Evolutionary conservation across 495 filamentous ascomycete genomes (phyloP).

Genomic region (Oleoguttula mirabilis): DNA sequence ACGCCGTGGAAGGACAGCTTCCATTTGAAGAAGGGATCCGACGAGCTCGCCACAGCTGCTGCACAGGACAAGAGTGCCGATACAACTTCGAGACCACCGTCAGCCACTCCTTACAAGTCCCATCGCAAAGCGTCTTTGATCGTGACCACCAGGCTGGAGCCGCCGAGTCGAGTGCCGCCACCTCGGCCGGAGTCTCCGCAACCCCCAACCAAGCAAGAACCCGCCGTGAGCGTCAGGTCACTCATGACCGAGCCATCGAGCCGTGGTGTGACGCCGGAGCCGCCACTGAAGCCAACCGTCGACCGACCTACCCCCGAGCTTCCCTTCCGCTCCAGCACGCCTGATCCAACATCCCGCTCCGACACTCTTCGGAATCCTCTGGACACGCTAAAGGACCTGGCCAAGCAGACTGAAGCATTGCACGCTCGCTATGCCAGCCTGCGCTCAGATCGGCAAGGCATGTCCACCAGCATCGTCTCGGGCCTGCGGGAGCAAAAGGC

Average conservation of each 20-base stretch:
- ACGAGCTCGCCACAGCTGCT: too few relatives aligned
- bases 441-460: slow-evolving; percentile 12
- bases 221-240: background rate
- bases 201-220: background rate
- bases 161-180: slow-evolving; percentile 2
- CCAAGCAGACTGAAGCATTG: slow-evolving; percentile 12
- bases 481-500: slow-evolving; percentile 11
- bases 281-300: background rate
- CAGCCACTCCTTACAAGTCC: too few relatives aligned
- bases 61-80: too few relatives aligned
- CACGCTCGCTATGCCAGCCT: slow-evolving; percentile 13
- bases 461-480: slow-evolving; percentile 9
- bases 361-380: slow-evolving; percentile 1
- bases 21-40: background rate
- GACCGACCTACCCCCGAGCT: slow-evolving; percentile 7
- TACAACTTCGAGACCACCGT: too few relatives aligned
- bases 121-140: too few relatives aligned
- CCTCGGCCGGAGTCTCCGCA: background rate
- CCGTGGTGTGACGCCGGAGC: background rate
- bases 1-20: slow-evolving; percentile 11
- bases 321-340: slow-evolving; percentile 1
- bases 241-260: background rate
- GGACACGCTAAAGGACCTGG: slow-evolving; percentile 6
- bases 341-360: background rate
- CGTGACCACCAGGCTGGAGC: background rate